Base-by-base conservation (phyloP, 2,329 filamentous ascomycete species). In the Rhexocercosporidium sp. region DNA sequence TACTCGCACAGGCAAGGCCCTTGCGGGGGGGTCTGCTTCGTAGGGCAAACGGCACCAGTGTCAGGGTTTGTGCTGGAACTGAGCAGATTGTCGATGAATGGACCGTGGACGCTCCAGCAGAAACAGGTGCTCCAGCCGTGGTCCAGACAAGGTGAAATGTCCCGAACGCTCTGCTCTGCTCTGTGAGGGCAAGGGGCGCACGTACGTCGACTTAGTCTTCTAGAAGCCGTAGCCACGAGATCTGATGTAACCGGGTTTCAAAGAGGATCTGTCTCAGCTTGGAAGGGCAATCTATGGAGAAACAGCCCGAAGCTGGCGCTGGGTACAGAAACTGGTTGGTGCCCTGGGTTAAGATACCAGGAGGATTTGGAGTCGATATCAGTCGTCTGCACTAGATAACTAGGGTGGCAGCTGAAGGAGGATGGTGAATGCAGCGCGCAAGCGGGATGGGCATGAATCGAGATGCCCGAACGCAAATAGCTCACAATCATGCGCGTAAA, bases 1-100 rank as follows among this genome's bases (percentile, higher is more conserved):
- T 49, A 64, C 62, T 64, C 41, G 59, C 49, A 69, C 75, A 73
- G 69, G 75, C 74, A 73, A 71, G 67, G 64, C 53, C 73, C 72
- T 72, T 75, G 74, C 63, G 68, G 60, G 60, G 53, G 56, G 65
- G 70, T 73, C 67, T 72, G 56, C 65, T 73, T 64, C 47, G 62
- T 69, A 70, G 67, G 66, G 72, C 68, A 68, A 72, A 72, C 66
- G 60, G 63, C 67, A 69, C 72, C 53, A 72, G 65, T 68, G 65
- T 72, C 63, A 68, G 62, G 51, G 37, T 60, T 53, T 63, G 37
- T 22, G 64, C 57, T 44, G 64, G 46, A 64, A 39, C 27, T 57
- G 51, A 57, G 29, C 47, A 64, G 39, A 16, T 41, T 39, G 34
- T 22, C 22, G 34, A 57, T 57, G 54, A 57, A 12, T 39, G 3